Evolutionary conservation across 768 basidiomycete genomes (phyloP).

Genomic region (Auricularia sp.): DNA sequence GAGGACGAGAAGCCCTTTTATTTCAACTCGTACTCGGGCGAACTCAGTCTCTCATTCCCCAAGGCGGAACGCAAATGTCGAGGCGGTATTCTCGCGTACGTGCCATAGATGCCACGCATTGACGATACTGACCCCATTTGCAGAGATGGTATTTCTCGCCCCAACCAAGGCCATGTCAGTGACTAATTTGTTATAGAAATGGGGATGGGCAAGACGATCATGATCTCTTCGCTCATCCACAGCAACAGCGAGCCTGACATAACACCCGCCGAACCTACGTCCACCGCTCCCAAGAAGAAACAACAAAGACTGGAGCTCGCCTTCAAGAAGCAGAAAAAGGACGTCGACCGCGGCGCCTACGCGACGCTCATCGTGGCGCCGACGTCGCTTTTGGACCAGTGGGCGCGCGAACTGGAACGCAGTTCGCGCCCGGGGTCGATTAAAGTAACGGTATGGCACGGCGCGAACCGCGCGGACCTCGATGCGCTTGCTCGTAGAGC

Average conservation of each 20-base stretch:
- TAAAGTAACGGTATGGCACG: slow-evolving; percentile 74
- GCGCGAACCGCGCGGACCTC: slow-evolving; percentile 70
- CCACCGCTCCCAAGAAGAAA: slow-evolving; percentile 30
- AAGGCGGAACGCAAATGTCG: slow-evolving; percentile 63
- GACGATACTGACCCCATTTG: slow-evolving; percentile 4
- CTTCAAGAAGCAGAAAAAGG: slow-evolving; percentile 32
- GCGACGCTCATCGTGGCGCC: slow-evolving; percentile 90
- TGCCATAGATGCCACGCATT: slow-evolving; percentile 10
- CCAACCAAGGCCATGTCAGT: background rate
- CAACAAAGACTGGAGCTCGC: slow-evolving; percentile 55
- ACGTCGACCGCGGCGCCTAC: slow-evolving; percentile 28
- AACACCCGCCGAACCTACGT: slow-evolving; percentile 13
- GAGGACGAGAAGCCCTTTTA: slow-evolving; percentile 73
- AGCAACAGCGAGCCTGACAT: slow-evolving; percentile 48
- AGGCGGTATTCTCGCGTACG: slow-evolving; percentile 88
- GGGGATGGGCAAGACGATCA: slow-evolving; percentile 96
- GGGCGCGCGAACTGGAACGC: slow-evolving; percentile 86
- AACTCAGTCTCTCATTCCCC: slow-evolving; percentile 78
- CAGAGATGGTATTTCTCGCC: slow-evolving; percentile 24
- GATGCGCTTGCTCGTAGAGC: slow-evolving; percentile 29
- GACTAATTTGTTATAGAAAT: slow-evolving; percentile 33
- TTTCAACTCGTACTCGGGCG: slow-evolving; percentile 87
- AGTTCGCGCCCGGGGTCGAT: slow-evolving; percentile 64
- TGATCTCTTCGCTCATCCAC: slow-evolving; percentile 85
- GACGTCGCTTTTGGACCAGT: slow-evolving; percentile 83